Evolutionary conservation across 805 yeast genomes (phyloP), one percentile per base, ranked within the genome.

Genomic region (Ogataea paraovalis): DNA sequence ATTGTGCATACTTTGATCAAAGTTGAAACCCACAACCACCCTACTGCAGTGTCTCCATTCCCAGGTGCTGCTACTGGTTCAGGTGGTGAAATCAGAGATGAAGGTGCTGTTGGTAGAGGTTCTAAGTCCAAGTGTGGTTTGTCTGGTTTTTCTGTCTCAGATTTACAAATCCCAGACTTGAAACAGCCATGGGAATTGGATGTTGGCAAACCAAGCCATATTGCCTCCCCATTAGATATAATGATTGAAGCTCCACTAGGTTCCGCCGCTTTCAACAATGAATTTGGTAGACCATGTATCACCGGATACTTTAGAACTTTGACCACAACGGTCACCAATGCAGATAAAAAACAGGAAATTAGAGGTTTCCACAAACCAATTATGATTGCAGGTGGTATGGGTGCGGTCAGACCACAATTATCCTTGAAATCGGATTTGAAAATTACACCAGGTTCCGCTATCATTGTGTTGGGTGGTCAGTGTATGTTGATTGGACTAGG

Each of bases 61-160:
- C 91, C 99, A 3, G 99, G 99, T 68, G 99, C 99, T 28, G 96
- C 99, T 39, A 94, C 99, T 13, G 99, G 99, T 54, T 91, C 98
- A 10, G 99, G 99, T 67, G 99, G 99, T 74, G 99, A 94, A 71
- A 94, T 94, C 62, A 87, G 99, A 77, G 99, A 94, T 69, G 99
- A 94, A 73, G 99, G 97, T 72, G 99, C 99, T 27, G 96, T 94
- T 22, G 99, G 99, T 54, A 82, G 97, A 67, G 99, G 99, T 41
- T 92, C 98, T 22, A 89, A 89, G 68, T 81, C 98, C 39, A 92
- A 94, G 71, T 96, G 97, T 63, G 99, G 99, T 46, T 75, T 94
- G 52, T 76, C 96, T 38, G 99, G 99, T 8, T 94, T 83, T 69
- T 79, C 95, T 10, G 97, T 90, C 20, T 84, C 96, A 36, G 98